These are phyloP conservation scores for Hyaloperonospora arabidopsidis DNA, from an alignment of 352 stramenopile genomes.

Conservation along the genomic window DNA sequence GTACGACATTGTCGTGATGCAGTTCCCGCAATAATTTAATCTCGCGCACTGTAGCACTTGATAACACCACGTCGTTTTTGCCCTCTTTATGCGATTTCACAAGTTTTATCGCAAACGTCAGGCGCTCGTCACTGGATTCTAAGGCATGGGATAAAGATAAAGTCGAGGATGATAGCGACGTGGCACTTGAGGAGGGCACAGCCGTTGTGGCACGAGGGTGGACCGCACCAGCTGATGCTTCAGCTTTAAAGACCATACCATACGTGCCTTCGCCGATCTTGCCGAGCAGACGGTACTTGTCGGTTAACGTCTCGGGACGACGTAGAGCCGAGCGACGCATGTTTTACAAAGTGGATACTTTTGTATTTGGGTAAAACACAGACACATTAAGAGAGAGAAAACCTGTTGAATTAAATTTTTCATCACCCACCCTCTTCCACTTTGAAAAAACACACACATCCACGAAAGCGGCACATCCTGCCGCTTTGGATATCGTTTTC, in stretches of 20 bases:
- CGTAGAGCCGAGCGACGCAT: slow-evolving; percentile 62
- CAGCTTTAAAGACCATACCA: slow-evolving; percentile 85
- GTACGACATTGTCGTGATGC: slow-evolving; percentile 83
- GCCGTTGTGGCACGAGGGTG: slow-evolving; percentile 25
- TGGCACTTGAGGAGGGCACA: slow-evolving; percentile 6
- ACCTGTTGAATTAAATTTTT: too few species aligned
- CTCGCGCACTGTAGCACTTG: slow-evolving; percentile 82
- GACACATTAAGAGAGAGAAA: too few species aligned
- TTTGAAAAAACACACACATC: too few species aligned
- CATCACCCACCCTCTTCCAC: too few species aligned
- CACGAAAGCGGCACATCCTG: too few species aligned
- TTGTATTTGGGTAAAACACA: too few species aligned
- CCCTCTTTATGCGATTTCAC: slow-evolving; percentile 87
- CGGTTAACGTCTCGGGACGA: slow-evolving; percentile 60
- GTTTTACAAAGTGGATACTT: too few species aligned
- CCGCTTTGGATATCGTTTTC: too few species aligned
- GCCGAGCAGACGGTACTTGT: slow-evolving; percentile 79
- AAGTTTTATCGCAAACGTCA: slow-evolving; percentile 85
- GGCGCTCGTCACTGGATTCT: slow-evolving; percentile 49
- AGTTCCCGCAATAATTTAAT: slow-evolving; percentile 86
- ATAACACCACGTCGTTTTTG: slow-evolving; percentile 86
- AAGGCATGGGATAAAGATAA: too few species aligned
- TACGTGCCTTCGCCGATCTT: slow-evolving; percentile 88
- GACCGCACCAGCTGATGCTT: slow-evolving; percentile 45
- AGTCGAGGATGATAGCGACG: neutral